Evolutionary conservation across 441 rosid species (phyloP), one percentile per base, ranked within the genome.

Genomic region (Jatropha multifida): DNA sequence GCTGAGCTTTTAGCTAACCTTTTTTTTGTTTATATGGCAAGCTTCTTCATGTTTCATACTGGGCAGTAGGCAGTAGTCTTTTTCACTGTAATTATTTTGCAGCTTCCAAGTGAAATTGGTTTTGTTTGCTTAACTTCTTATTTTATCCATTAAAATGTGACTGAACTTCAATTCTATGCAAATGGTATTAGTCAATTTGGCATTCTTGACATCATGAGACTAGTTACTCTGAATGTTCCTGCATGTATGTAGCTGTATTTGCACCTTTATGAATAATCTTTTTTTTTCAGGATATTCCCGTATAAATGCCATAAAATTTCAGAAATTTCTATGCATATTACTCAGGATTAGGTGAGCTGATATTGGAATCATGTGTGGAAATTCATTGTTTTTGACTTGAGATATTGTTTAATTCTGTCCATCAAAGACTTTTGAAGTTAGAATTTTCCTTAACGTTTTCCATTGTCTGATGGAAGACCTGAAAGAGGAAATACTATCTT

Each of bases 321-420:
- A 17, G 48, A n/a, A 62, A n/a, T 3, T 61, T 32, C 18, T 7
- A 32, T 46, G 14, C 18, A 51, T 52, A 49, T 68, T 32, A 13
- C 37, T 27, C 3, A 17, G 60, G 15, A 51, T 49, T 68, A 27
- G 72, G 60, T 49, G 60, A 42, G 26, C 60, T 27, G 23, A 2
- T 68, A 46, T 48, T 46, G 55, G 56, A 67, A 67, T 67, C 5
- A 12, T 67, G 37, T 42, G 70, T 48, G 56, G 71, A 67, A 67
- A 46, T 44, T 44, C 38, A 4, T 46, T 10, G 60, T 10, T 52
- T 13, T 68, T 27, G 59, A 71, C 32, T 37, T 37, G 5, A 42
- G 13, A 42, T 26, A 11, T 27, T 46, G 17, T 61, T 46, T 12
- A 15, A 60, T 0, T 72, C 42, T 56, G 23, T 72, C 27, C 67